Base-by-base conservation (phyloP, 2,329 filamentous ascomycete species). In the Sarocladium kiliense region DNA sequence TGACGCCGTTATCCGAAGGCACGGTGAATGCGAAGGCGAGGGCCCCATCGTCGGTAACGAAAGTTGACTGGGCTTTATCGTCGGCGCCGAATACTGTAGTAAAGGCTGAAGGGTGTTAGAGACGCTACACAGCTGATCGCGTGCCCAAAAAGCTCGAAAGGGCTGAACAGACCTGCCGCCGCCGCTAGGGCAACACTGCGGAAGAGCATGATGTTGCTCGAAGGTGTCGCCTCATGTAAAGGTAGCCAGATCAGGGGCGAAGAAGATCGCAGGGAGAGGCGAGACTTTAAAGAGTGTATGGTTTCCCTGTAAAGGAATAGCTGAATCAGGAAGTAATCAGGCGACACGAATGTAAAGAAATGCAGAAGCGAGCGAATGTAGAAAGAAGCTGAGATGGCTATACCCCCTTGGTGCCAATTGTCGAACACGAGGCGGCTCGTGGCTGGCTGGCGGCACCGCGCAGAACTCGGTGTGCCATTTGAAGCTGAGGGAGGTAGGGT, bases 21-120 rank as follows among this genome's bases (percentile, higher is more conserved):
- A 79, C 74, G 54, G 77, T 76, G 56, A 79, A 68, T 53, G 74
- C 74, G 62, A 83, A 83, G n/a, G 69, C 68, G 56, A 79, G 63
- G 19, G 71, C 68, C 53, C 71, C 65, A 56, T 74, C 68, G 54
- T 70, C 70, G 2, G 77, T 71, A 47, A 77, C 63, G 50, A 80
- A 80, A 47, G 68, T 71, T 7, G 74, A 73, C 54, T 74, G 73
- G 47, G 65, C 62, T 37, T 62, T 55, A 55, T 61, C 58, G 55
- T 60, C 59, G 55, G 64, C 62, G 44, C 69, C 69, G 32, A 62
- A 49, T 2, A 62, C 56, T 27, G 59, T 19, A 14, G 56, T 10
- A 58, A 56, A 26, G 58, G 53, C 21, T 63, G 60, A 41, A 3
- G 7, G 12, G 18, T 27, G 37, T 30, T 45, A 30, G 53, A 45